These are phyloP conservation scores for Ailanthus altissimus DNA, from an alignment of 345 rosid species.

Conservation along the genomic window DNA sequence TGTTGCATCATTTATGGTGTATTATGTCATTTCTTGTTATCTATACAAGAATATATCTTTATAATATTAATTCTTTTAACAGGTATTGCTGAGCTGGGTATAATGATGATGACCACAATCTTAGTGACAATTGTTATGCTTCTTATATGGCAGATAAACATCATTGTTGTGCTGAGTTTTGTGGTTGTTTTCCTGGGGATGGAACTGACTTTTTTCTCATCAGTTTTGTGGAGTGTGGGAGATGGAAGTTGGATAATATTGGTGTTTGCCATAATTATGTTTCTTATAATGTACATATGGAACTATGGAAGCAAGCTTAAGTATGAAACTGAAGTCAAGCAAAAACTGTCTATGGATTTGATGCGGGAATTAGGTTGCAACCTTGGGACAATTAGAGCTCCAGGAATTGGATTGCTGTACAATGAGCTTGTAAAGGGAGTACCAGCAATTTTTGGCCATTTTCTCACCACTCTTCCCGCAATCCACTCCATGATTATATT, in stretches of 20 bases:
- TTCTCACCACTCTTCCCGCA: slow-evolving; percentile 95
- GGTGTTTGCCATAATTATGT: slow-evolving; percentile 85
- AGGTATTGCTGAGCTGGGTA: slow-evolving; percentile 97
- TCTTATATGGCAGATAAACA: slow-evolving; percentile 98
- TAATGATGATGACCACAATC: slow-evolving; percentile 97
- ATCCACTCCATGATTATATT: slow-evolving; percentile 97
- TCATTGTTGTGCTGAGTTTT: slow-evolving; percentile 70
- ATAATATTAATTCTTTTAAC: slow-evolving; percentile 36
- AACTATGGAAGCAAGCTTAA: slow-evolving; percentile 97
- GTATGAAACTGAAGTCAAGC: slow-evolving; percentile 96
- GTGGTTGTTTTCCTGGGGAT: slow-evolving; percentile 71
- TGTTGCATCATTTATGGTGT: neutral
- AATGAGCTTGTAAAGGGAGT: slow-evolving; percentile 93
- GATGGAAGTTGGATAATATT: slow-evolving; percentile 98
- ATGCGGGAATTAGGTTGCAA: slow-evolving; percentile 90
- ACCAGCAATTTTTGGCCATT: slow-evolving; percentile 97
- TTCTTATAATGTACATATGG: slow-evolving; percentile 88
- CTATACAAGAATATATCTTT: slow-evolving; percentile 11
- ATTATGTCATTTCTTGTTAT: neutral
- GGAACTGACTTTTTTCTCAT: slow-evolving; percentile 82
- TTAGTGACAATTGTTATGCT: slow-evolving; percentile 96
- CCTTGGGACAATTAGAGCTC: slow-evolving; percentile 97
- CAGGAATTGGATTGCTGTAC: slow-evolving; percentile 94
- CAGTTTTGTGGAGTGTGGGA: slow-evolving; percentile 70
- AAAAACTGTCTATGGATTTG: slow-evolving; percentile 89